phyloP scores from a whole-genome alignment of 805 yeast species.

The Candida oleophila region DNA sequence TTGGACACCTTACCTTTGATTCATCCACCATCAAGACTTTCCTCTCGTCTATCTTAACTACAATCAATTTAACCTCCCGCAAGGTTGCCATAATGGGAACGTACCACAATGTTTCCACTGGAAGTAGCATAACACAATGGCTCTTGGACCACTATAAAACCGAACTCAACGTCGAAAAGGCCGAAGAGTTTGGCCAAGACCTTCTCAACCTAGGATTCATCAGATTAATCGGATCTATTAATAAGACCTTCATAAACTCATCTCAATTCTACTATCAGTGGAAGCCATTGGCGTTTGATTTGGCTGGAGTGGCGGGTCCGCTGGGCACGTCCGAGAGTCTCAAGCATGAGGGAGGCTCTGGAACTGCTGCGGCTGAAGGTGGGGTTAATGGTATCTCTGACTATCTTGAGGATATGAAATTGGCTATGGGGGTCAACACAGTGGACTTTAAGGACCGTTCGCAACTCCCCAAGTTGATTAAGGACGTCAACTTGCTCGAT shows the following conservation, averaged over 20 bases:
- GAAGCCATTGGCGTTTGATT: constrained; percentile 66
- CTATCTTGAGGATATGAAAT: constrained; percentile 44
- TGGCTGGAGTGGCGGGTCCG: constrained; percentile 24
- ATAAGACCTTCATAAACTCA: constrained; percentile 65
- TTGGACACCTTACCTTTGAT: constrained; percentile 34
- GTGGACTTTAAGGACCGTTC: constrained; percentile 50
- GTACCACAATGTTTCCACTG: constrained; percentile 60
- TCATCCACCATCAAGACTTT: constrained; percentile 32
- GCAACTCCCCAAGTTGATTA: constrained; percentile 48
- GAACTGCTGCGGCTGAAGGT: constrained; percentile 8
- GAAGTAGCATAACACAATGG: constrained; percentile 62
- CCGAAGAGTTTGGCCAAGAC: constrained; percentile 76
- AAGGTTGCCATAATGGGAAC: constrained; percentile 70
- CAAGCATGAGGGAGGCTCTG: background rate
- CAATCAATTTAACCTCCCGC: constrained; percentile 51
- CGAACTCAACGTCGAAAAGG: constrained; percentile 50
- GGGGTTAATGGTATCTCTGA: constrained; percentile 15
- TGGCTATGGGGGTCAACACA: constrained; percentile 42
- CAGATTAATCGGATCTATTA: constrained; percentile 63
- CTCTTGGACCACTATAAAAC: constrained; percentile 42
- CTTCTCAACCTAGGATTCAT: constrained; percentile 60
- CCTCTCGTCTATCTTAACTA: constrained; percentile 29
- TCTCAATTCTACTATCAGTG: constrained; percentile 78
- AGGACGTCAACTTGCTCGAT: constrained; percentile 62
- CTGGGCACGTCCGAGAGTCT: constrained; percentile 4